A percentile compares a stretch with the other conserved stretches of the same genome.
Conservation (phyloP, 2,329 filamentous ascomycete genomes). For the Colletotrichum limetticola region DNA sequence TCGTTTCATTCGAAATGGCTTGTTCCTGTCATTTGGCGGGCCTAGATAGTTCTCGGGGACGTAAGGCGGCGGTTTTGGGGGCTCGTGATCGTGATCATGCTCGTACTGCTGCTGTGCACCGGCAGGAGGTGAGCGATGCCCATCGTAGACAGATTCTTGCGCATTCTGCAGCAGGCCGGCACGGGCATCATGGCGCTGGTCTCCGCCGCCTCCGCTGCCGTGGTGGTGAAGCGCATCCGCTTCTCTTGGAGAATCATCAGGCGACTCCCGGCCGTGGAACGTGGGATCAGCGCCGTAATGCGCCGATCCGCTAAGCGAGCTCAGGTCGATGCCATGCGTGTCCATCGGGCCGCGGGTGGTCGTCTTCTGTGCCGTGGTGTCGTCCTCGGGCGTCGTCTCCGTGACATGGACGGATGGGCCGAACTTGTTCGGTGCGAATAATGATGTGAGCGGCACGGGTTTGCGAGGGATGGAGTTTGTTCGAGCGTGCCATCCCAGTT, state of each 20-base stretch:
- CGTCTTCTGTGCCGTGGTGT: neutral
- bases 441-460: neutral
- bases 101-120: neutral
- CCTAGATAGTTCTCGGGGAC: neutral
- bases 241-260: neutral
- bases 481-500: neutral
- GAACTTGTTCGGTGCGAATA: neutral
- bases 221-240: neutral
- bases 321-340: conserved; percentile 29
- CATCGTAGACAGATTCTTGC: conserved; percentile 5
- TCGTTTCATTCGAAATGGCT: neutral
- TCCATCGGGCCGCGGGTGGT: conserved; percentile 18
- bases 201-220: neutral
- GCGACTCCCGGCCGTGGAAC: conserved; percentile 7
- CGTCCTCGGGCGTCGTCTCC: neutral
- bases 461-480: conserved; percentile 11
- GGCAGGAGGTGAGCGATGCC: neutral
- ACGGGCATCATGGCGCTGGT: conserved; percentile 20
- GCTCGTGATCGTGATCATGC: neutral
- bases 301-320: conserved; percentile 29
- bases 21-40: neutral
- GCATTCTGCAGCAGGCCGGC: conserved; percentile 22
- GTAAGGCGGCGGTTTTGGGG: conserved; percentile 5
- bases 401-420: conserved; percentile 11
- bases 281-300: conserved; percentile 19